Conservation (phyloP, 306 rosid genomes). For the Trifolium dubium region DNA sequence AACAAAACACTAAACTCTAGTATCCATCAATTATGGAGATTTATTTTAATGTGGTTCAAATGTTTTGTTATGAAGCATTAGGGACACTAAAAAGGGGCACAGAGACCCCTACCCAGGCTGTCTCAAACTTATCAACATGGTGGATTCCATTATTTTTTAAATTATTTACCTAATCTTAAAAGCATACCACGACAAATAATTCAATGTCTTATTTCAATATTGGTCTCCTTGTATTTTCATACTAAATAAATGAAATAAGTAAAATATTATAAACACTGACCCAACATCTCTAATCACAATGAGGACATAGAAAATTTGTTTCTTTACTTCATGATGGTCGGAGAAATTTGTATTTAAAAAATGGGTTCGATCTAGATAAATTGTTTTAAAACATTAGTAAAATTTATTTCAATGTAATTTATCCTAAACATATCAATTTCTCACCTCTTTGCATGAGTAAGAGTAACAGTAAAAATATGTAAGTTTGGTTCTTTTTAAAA, state of each 20-base stretch:
- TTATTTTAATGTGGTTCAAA: slow-evolving; percentile 37
- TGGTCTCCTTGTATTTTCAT: slow-evolving; percentile 16
- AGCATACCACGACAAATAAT: slow-evolving; percentile 66
- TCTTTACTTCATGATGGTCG: slow-evolving; percentile 26
- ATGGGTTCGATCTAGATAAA: slow-evolving; percentile 29
- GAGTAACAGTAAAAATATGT: too few species aligned
- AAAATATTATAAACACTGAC: slow-evolving; percentile 36
- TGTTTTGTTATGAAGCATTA: slow-evolving; percentile 32
- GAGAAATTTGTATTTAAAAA: slow-evolving; percentile 7
- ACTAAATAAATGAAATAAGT: background rate
- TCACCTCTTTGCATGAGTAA: too few species aligned
- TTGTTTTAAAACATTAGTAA: background rate
- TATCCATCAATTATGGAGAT: background rate
- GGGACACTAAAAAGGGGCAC: slow-evolving; percentile 45
- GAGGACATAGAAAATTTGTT: slow-evolving; percentile 33
- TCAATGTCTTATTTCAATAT: slow-evolving; percentile 59
- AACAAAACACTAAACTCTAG: slow-evolving; percentile 33
- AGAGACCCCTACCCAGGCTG: slow-evolving; percentile 65
- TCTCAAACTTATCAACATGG: slow-evolving; percentile 48
- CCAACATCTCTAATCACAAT: slow-evolving; percentile 43
- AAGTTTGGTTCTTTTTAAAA: too few species aligned
- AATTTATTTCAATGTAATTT: background rate
- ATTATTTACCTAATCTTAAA: slow-evolving; percentile 55
- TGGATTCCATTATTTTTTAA: slow-evolving; percentile 53
- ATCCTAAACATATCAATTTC: too few species aligned